Evolutionary conservation across 225 moss, liverwort and hornwort genomes (phyloP).

Genomic region (Physcomitrellopsis africana): DNA sequence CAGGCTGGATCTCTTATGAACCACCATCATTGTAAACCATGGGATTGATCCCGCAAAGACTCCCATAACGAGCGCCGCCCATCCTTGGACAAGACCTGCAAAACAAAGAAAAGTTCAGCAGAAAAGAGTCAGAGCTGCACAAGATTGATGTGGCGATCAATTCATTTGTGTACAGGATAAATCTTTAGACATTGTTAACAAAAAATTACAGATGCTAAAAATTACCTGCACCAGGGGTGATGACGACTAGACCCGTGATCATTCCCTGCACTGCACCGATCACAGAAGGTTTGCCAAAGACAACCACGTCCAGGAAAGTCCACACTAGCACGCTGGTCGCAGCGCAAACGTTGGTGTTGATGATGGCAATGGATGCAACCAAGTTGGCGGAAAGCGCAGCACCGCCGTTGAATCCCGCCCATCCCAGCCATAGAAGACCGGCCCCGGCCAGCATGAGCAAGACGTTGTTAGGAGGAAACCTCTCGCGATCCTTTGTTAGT

Average conservation of each 20-base stretch:
- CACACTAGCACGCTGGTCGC: constrained; percentile 58
- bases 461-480: constrained; percentile 58
- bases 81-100: constrained; percentile 47
- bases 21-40: constrained; percentile 61
- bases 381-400: constrained; percentile 44
- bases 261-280: constrained; percentile 60
- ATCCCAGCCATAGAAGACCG: constrained; percentile 54
- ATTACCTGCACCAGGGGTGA: constrained; percentile 51
- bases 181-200: background rate
- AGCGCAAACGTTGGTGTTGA: constrained; percentile 52
- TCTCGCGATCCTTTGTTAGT: constrained; percentile 46
- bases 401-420: constrained; percentile 63
- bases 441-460: constrained; percentile 59
- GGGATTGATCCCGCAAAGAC: constrained; percentile 48
- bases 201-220: background rate
- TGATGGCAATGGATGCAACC: constrained; percentile 42
- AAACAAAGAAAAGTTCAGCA: background rate
- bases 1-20: constrained; percentile 43
- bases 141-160: background rate
- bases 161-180: background rate
- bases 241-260: constrained; percentile 59
- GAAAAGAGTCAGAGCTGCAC: too few relatives aligned
- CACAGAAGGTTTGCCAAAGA: constrained; percentile 53
- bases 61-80: constrained; percentile 62
- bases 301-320: constrained; percentile 44